Evolutionary conservation across 495 filamentous ascomycete genomes (phyloP), one percentile per base, ranked within the genome.

Genomic region (Neurospora sp.): DNA sequence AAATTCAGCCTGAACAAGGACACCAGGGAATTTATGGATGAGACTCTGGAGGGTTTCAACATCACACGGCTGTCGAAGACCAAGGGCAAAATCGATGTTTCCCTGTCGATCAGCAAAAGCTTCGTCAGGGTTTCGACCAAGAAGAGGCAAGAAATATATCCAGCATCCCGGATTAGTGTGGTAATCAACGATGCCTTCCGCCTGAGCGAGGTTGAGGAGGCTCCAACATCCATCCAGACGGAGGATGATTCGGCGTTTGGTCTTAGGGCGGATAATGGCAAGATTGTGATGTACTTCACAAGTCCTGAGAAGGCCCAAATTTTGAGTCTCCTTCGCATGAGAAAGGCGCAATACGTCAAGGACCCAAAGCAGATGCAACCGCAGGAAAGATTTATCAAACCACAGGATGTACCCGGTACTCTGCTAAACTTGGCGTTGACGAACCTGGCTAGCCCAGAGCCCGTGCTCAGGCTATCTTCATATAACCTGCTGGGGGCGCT

Each of bases 201-300:
- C 37, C 82, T 91, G 11, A 82, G 85, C 12, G 89, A 91, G 61
- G 82, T 91, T 11, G 89, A 90, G 53, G 89, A 91, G 78, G 87
- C 89, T 11, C 83, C 87, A 9, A 88, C 86, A 10, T 86, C 87
- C 5, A 88, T 90, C 73, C 84, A 87, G 72, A 88, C 87, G 0
- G 89, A 90, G 69, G 88, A 90, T 42, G 88, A 91, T 77, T 88
- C 88, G n/a, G 87, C 88, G 5, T 91, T 91, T 79, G 89, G 89
- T 0, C 81, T 91, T 20, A 83, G 88, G 69, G 89, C 88, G 2
- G 89, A 90, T 73, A 89, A 88, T 74, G 89, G 89, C 74, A 91
- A 88, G 79, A 88, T 89, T 53, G 85, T 88, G 70, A 89, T 91
- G 87, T 90, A 88, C 78, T 91, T 91, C 76, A 88, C 87, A 20